Evolutionary conservation across 2,329 filamentous ascomycete genomes (phyloP).

Genomic region (Pezicula radicicola): DNA sequence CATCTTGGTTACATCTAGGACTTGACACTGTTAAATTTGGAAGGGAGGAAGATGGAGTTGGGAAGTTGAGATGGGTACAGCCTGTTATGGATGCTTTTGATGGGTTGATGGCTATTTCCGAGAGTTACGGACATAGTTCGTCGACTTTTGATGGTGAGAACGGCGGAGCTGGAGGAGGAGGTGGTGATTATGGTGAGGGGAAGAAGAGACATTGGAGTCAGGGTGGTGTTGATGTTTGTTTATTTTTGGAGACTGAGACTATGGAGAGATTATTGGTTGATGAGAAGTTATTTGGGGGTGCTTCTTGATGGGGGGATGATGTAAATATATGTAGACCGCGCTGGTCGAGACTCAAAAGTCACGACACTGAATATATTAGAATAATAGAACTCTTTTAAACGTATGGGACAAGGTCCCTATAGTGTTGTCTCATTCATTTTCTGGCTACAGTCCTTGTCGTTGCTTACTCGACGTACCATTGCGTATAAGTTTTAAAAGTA

Average conservation of each 20-base stretch:
- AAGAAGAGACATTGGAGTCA: conserved; percentile 16
- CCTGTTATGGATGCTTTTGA: conserved; percentile 39
- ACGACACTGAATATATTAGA: no score
- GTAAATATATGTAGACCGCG: no score
- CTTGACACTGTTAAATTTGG: conserved; percentile 40
- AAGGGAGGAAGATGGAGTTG: conserved; percentile 4
- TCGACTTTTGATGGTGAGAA: no score
- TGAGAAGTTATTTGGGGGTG: conserved; percentile 4
- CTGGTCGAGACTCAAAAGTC: no score
- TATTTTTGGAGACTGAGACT: conserved; percentile 29
- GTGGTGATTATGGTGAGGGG: not conserved
- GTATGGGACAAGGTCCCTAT: no score
- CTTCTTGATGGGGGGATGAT: no score
- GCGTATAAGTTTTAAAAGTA: no score
- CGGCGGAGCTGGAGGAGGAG: not conserved
- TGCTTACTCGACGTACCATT: no score
- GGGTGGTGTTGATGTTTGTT: conserved; percentile 31
- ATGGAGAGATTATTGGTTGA: conserved; percentile 27
- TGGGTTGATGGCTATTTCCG: conserved; percentile 39
- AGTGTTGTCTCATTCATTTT: no score
- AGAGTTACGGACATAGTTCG: conserved; percentile 16
- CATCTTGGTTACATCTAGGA: conserved; percentile 38
- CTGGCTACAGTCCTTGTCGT: no score
- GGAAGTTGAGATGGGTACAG: conserved; percentile 34
- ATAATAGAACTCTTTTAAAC: no score